Evolutionary conservation across 768 basidiomycete species (phyloP).

Genomic region (Pleurotus salmoneostramineus): DNA sequence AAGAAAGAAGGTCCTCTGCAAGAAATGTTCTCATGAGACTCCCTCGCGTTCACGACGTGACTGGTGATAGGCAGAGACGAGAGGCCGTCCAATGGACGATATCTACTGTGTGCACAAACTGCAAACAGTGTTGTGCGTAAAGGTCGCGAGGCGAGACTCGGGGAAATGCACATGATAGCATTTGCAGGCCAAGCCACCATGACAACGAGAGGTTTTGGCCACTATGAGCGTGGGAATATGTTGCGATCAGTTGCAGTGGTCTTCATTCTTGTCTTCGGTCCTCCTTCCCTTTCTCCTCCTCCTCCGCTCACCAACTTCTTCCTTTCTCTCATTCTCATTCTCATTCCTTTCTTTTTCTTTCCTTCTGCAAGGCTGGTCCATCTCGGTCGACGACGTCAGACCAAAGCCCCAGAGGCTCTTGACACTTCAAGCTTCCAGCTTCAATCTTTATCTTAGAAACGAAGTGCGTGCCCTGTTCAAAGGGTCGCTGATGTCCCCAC

Average conservation of each 20-base stretch:
- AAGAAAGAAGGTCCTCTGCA: too few species aligned
- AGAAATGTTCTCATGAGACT: too few species aligned
- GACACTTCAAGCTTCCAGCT: too few species aligned
- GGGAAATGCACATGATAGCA: slow-evolving; percentile 6
- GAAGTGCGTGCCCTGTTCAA: too few species aligned
- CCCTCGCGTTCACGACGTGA: too few species aligned
- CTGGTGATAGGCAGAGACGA: too few species aligned
- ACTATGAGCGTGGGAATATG: slow-evolving; percentile 3
- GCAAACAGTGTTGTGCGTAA: too few species aligned
- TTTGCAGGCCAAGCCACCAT: slow-evolving; percentile 3
- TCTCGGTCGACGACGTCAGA: slow-evolving; percentile 13
- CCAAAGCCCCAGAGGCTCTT: slow-evolving; percentile 15
- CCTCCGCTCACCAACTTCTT: slow-evolving; percentile 8
- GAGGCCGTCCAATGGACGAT: too few species aligned
- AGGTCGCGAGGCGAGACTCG: not conserved
- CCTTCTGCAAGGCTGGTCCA: slow-evolving; percentile 14
- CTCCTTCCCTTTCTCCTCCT: slow-evolving; percentile 2
- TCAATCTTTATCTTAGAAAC: too few species aligned
- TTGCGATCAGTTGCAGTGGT: not conserved
- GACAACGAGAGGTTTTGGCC: slow-evolving; percentile 1
- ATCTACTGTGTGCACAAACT: too few species aligned
- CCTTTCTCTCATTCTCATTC: slow-evolving; percentile 15
- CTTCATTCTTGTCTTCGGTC: slow-evolving; percentile 4
- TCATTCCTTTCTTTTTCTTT: slow-evolving; percentile 13
- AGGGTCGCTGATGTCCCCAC: too few species aligned